Conservation (phyloP, 805 yeast species). For the Yarrowia bubula region DNA sequence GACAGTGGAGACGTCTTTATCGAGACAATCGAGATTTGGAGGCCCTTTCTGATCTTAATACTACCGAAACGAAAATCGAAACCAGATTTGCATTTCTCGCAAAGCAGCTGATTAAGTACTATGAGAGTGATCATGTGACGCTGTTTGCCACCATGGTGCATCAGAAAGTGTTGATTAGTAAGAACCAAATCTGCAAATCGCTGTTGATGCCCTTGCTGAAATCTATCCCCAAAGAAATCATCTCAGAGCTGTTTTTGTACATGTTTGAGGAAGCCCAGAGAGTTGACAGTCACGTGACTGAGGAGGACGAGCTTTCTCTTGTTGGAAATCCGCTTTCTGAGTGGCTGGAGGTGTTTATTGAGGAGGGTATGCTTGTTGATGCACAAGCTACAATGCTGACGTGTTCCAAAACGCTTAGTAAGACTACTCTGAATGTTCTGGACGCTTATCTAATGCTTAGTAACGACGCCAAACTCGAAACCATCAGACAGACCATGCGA, state of each 20-base stretch:
- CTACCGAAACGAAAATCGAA: background rate
- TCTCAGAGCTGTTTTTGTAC: background rate
- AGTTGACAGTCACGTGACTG: background rate
- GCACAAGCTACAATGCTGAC: background rate
- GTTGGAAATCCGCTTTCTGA: background rate
- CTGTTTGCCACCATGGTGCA: slow-evolving; percentile 16
- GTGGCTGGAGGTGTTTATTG: slow-evolving; percentile 2
- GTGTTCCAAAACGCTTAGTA: background rate
- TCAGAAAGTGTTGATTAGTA: background rate
- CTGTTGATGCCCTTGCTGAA: background rate
- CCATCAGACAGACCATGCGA: background rate
- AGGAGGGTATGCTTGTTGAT: background rate
- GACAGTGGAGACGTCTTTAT: slow-evolving; percentile 16
- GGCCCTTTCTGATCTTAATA: background rate
- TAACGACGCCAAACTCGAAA: background rate
- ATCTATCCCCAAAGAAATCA: background rate
- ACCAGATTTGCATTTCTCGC: background rate
- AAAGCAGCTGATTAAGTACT: background rate
- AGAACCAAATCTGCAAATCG: background rate
- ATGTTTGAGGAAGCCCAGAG: background rate
- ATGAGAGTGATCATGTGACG: background rate
- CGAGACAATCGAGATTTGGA: background rate
- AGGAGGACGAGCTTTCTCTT: background rate
- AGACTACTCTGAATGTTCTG: background rate
- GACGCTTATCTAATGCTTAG: slow-evolving; percentile 8